A percentile compares a stretch with the other conserved stretches of the same genome.
These are phyloP conservation scores for Ricinus communis DNA, from an alignment of 345 rosid genomes.

Conservation along the genomic window DNA sequence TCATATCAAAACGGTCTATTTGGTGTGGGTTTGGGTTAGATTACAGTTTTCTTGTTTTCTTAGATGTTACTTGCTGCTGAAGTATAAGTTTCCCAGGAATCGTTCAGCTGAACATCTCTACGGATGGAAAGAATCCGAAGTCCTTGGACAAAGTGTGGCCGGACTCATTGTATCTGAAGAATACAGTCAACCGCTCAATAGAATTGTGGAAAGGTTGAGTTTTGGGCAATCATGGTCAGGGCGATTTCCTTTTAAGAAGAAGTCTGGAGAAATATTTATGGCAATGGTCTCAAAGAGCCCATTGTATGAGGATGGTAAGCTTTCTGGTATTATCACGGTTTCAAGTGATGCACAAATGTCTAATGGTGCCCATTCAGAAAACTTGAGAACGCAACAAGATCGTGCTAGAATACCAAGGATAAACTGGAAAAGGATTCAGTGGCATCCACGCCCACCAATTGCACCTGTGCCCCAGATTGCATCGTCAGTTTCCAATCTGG, in stretches of 20 bases:
- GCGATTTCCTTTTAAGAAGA: constrained; percentile 76
- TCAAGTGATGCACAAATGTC: constrained; percentile 69
- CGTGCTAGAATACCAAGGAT: constrained; percentile 34
- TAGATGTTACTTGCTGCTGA: background rate
- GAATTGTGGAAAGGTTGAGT: constrained; percentile 45
- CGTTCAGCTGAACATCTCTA: constrained; percentile 71
- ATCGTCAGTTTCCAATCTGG: constrained; percentile 78
- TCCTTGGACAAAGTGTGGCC: constrained; percentile 48
- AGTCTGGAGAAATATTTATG: constrained; percentile 65
- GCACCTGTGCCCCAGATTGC: constrained; percentile 51
- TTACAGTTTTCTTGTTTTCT: background rate
- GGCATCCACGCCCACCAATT: constrained; percentile 58
- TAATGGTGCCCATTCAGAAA: constrained; percentile 39
- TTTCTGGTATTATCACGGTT: constrained; percentile 65
- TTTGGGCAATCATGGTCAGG: constrained; percentile 78
- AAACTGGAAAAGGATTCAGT: constrained; percentile 50
- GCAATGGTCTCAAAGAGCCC: constrained; percentile 69
- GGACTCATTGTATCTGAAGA: constrained; percentile 66
- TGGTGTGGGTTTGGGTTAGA: no score
- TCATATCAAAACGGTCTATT: no score
- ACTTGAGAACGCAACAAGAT: constrained; percentile 30
- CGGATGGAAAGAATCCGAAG: constrained; percentile 78
- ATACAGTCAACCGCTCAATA: constrained; percentile 33
- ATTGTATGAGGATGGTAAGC: constrained; percentile 59
- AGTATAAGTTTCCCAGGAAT: no score